These are phyloP conservation scores for Diutina rugosa DNA, from an alignment of 1,139 yeast genomes.

Conservation along the genomic window DNA sequence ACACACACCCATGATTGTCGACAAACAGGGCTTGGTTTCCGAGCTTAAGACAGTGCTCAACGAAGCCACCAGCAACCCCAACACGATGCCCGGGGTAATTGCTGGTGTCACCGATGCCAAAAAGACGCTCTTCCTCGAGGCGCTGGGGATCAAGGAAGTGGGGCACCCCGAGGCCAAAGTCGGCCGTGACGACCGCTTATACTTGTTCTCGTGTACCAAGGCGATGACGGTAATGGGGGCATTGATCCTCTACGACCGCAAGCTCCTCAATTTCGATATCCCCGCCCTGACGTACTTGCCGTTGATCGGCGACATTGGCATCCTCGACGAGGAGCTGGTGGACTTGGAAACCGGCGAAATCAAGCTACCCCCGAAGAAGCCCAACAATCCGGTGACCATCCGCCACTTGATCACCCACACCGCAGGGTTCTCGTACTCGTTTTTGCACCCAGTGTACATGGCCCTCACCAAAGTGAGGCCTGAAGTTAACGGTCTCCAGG, in stretches of 20 bases:
- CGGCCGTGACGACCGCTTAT: background rate
- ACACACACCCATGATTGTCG: background rate
- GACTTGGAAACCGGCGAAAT: constrained; percentile 17
- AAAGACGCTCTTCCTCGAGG: background rate
- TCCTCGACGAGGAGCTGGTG: constrained; percentile 23
- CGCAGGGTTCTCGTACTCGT: constrained; percentile 37
- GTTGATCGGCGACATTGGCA: constrained; percentile 23
- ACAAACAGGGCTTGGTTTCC: background rate
- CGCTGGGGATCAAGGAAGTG: background rate
- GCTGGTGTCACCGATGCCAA: background rate
- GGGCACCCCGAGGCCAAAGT: background rate
- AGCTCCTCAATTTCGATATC: constrained; percentile 26
- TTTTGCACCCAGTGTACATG: constrained; percentile 19
- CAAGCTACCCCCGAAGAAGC: constrained; percentile 8
- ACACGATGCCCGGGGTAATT: background rate
- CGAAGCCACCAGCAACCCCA: background rate
- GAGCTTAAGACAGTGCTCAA: background rate
- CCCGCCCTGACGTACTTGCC: constrained; percentile 29
- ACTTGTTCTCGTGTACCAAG: constrained; percentile 26
- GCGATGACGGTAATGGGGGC: constrained; percentile 33
- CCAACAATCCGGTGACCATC: constrained; percentile 27
- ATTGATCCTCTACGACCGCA: constrained; percentile 32
- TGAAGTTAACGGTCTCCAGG: background rate
- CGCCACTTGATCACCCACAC: constrained; percentile 39
- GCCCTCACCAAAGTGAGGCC: background rate